phyloP scores from a whole-genome alignment of 768 basidiomycete genomes.

The Boletus sensibilis region DNA sequence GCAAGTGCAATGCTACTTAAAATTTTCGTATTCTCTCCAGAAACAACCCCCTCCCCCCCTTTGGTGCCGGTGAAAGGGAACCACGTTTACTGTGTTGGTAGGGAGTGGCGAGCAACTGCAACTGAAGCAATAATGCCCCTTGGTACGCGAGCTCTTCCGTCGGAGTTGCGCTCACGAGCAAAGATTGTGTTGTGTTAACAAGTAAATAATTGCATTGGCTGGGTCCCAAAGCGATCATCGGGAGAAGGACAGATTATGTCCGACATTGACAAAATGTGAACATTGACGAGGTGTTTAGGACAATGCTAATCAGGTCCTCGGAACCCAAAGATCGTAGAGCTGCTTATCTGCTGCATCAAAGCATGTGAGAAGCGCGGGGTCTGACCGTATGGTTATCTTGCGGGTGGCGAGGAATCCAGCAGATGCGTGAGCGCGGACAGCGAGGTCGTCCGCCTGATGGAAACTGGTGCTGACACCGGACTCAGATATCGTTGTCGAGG shows the following conservation, averaged over 20 bases:
- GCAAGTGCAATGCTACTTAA: not conserved
- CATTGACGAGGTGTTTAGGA: not conserved
- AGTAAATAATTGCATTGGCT: not conserved
- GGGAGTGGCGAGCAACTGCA: not conserved
- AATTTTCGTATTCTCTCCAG: not conserved
- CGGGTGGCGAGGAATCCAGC: conserved; percentile 30
- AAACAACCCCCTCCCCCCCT: not conserved
- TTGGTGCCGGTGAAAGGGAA: not conserved
- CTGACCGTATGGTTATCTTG: conserved; percentile 54
- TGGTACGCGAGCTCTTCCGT: not conserved
- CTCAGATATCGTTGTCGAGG: conserved; percentile 35
- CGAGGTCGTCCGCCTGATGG: conserved; percentile 17
- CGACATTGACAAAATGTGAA: not conserved
- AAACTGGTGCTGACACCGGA: conserved; percentile 23
- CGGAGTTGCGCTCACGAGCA: not conserved
- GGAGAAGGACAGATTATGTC: not conserved
- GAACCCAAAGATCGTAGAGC: conserved; percentile 76
- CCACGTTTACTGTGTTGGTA: not conserved
- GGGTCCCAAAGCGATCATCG: not conserved
- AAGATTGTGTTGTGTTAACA: not conserved
- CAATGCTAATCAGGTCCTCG: conserved; percentile 27
- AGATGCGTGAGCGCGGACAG: conserved; percentile 18
- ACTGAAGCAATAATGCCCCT: not conserved
- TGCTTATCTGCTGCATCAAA: conserved; percentile 78
- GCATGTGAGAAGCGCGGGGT: conserved; percentile 65